Evolutionary conservation across 179 eudicot species (phyloP).

Genomic region (Amaranthus tricolor): DNA sequence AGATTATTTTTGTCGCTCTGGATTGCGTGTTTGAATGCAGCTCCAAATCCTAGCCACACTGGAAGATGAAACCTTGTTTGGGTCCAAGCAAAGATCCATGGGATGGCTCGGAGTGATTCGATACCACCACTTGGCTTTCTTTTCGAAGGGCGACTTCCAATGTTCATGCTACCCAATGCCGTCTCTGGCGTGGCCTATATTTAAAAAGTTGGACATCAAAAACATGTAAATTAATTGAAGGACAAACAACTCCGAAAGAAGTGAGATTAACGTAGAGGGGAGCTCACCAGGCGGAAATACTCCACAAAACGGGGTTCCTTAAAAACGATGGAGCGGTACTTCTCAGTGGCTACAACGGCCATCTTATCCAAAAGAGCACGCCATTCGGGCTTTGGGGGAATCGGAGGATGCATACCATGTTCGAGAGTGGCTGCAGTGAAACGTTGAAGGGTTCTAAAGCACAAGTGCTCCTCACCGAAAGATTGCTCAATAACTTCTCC

Average conservation of each 20-base stretch:
- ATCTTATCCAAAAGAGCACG: constrained; percentile 84
- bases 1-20: constrained; percentile 61
- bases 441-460: constrained; percentile 87
- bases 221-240: neutral
- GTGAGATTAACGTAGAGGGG: neutral
- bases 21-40: constrained; percentile 66
- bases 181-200: constrained; percentile 85
- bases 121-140: constrained; percentile 94
- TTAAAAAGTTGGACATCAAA: neutral
- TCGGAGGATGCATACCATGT: constrained; percentile 92
- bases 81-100: constrained; percentile 99
- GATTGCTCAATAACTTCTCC: constrained; percentile 97
- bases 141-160: constrained; percentile 93
- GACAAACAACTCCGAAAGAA: neutral
- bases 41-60: constrained; percentile 96
- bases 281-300: constrained; percentile 88
- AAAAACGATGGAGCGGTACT: constrained; percentile 83
- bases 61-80: constrained; percentile 94
- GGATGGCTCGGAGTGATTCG: constrained; percentile 90
- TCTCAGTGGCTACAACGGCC: constrained; percentile 71
- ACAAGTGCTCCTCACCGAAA: constrained; percentile 91
- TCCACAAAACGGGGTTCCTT: constrained; percentile 90
- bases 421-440: constrained; percentile 93
- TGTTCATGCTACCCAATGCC: constrained; percentile 93
- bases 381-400: constrained; percentile 92